These are phyloP conservation scores for Cylindrodendrum hubeiense DNA, from an alignment of 2,329 filamentous ascomycete genomes.

Conservation along the genomic window DNA sequence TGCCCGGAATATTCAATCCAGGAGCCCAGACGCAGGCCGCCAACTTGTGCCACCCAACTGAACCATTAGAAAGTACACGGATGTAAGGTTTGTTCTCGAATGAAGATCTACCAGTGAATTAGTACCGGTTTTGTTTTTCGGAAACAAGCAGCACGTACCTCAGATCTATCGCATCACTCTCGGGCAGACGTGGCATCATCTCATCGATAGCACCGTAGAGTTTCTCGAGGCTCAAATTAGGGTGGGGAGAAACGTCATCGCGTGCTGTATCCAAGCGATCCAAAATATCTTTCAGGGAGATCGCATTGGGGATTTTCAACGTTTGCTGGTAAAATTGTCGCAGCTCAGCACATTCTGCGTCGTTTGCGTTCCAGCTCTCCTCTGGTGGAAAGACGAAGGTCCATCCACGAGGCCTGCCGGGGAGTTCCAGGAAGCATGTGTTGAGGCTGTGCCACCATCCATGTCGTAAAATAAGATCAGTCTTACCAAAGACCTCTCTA, in stretches of 20 bases:
- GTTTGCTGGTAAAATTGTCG: conserved; percentile 36
- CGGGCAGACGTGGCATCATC: background rate
- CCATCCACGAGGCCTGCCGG: background rate
- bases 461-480: conserved; percentile 13
- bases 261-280: conserved; percentile 4
- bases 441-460: conserved; percentile 14
- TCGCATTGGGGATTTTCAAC: conserved; percentile 22
- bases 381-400: conserved; percentile 34
- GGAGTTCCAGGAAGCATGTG: conserved; percentile 21
- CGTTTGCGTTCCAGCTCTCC: conserved; percentile 38
- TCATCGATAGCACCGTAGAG: background rate
- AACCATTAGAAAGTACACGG: conserved; percentile 16
- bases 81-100: conserved; percentile 28
- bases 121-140: conserved; percentile 22
- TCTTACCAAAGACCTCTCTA: conserved; percentile 29
- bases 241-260: too few relatives aligned
- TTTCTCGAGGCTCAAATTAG: too few relatives aligned
- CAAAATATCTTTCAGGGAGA: conserved; percentile 30
- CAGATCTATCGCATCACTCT: background rate
- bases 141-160: conserved; percentile 10
- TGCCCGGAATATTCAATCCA: conserved; percentile 29
- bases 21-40: conserved; percentile 37
- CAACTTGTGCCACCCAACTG: conserved; percentile 27
- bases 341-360: conserved; percentile 34
- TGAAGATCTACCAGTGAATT: background rate